A percentile compares a stretch with the other conserved stretches of the same genome.
These are phyloP conservation scores for Ceratocystis diversiconidia DNA, from an alignment of 2,329 filamentous ascomycete species.

Conservation along the genomic window DNA sequence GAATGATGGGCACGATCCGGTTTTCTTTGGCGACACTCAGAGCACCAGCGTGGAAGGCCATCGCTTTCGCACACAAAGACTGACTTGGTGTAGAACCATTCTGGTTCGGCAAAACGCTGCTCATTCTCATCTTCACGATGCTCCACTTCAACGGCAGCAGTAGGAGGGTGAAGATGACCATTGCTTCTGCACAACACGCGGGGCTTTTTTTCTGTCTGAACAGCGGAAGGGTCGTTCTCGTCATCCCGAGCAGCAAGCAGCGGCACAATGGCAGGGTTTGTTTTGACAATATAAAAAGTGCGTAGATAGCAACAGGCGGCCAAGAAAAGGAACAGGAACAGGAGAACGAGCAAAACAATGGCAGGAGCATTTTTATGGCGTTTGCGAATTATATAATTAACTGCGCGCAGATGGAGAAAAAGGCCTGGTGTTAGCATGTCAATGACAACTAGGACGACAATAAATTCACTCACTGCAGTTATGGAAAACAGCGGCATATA, in stretches of 20 bases:
- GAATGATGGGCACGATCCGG: constrained; percentile 79
- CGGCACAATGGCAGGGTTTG: constrained; percentile 60
- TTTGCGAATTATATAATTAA: constrained; percentile 52
- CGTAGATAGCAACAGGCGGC: constrained; percentile 56
- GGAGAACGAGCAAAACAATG: constrained; percentile 55
- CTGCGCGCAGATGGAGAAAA: constrained; percentile 28
- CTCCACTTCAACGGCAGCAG: constrained; percentile 26
- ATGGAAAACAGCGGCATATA: constrained; percentile 35
- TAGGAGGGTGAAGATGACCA: constrained; percentile 2
- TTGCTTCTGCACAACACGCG: not conserved
- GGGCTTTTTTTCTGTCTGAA: not conserved
- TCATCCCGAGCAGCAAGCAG: constrained; percentile 31
- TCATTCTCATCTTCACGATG: constrained; percentile 36
- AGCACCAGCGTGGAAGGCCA: constrained; percentile 78
- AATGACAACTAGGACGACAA: not conserved
- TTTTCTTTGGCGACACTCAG: constrained; percentile 73
- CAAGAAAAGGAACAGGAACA: constrained; percentile 56
- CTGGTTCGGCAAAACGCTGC: constrained; percentile 39
- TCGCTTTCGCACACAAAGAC: constrained; percentile 72
- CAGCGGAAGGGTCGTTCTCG: not conserved
- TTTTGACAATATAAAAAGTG: constrained; percentile 51
- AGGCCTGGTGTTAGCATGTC: constrained; percentile 4
- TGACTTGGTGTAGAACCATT: constrained; percentile 67
- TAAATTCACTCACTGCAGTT: constrained; percentile 10
- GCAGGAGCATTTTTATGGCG: constrained; percentile 41